Evolutionary conservation across 371 early-diverging fungal genomes (phyloP), one percentile per base, ranked within the genome.

Genomic region (Rhizopus microsporus): DNA sequence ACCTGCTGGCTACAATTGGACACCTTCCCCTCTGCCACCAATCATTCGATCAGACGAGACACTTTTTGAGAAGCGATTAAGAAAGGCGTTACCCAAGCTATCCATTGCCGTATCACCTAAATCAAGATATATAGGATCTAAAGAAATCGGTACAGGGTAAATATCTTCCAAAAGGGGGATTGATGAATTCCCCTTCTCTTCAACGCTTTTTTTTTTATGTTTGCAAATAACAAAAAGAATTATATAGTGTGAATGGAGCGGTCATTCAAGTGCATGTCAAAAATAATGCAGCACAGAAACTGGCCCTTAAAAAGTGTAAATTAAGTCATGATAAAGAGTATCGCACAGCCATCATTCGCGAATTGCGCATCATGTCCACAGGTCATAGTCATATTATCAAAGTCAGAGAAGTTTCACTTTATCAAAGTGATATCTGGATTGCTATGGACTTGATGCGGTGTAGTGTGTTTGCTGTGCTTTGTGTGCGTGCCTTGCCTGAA

Each of bases 371-470:
- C 44, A 79, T 79, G 80, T 68, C 77, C 16, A 68, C 54, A 39
- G 75, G 71, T 7, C 77, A 79, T 63, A 30, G 44, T 12, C 76
- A 79, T 58, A 54, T 79, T 4, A 79, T 79, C 43, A 68, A 64
- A 31, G 58, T 76, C 5, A 56, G 69, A 32, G 80, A 79, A 47
- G 71, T 64, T 7, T 55, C 77, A 4, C 55, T 75, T 5, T 71
- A 59, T 47, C 64, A 62, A 33, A 68, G 69, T 31, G 75, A 74
- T 47, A 68, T 79, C 6, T 79, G 77, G 77, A 79, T 79, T 12
- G 73, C 75, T 23, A 79, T 79, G 80, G 80, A 79, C 66, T 58
- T 79, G 1, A 76, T 76, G 77, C 60, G 55, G 35, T 79, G 80
- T 35, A 69, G 69, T 50, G 80, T 79, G 0, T 79, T 79, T 72